Conservation (phyloP, 805 yeast species). For the Pichia sporocuriosa region DNA sequence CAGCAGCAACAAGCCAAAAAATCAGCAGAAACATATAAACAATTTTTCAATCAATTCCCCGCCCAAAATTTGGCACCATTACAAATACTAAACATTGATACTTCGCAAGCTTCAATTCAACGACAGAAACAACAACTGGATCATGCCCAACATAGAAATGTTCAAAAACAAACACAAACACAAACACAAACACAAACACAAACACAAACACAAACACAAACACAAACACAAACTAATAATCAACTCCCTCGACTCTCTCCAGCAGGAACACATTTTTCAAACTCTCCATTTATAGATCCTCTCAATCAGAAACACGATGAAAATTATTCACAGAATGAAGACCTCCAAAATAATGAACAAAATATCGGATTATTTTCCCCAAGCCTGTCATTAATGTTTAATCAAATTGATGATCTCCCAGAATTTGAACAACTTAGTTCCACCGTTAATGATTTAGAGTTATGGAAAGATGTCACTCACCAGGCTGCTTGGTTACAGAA, state of each 20-base stretch:
- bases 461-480: constrained; percentile 73
- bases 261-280: too few species aligned
- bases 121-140: too few species aligned
- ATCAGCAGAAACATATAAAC: too few species aligned
- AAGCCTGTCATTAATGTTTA: constrained; percentile 26
- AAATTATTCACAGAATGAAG: not conserved
- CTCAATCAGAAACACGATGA: not conserved
- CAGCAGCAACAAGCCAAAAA: not conserved
- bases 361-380: constrained; percentile 21
- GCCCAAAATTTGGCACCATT: too few species aligned
- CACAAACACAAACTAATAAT: not conserved
- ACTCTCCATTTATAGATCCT: too few species aligned
- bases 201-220: not conserved
- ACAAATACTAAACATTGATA: too few species aligned
- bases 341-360: constrained; percentile 7
- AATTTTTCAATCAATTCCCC: too few species aligned
- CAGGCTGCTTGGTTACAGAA: constrained; percentile 69
- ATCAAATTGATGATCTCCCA: constrained; percentile 30
- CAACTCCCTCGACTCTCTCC: too few species aligned
- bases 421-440: constrained; percentile 30
- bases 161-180: too few species aligned
- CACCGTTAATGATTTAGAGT: constrained; percentile 40
- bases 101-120: too few species aligned
- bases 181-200: too few species aligned
- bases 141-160: too few species aligned